Evolutionary conservation across 257 asterid species (phyloP).

Genomic region (Solanum microdontum): DNA sequence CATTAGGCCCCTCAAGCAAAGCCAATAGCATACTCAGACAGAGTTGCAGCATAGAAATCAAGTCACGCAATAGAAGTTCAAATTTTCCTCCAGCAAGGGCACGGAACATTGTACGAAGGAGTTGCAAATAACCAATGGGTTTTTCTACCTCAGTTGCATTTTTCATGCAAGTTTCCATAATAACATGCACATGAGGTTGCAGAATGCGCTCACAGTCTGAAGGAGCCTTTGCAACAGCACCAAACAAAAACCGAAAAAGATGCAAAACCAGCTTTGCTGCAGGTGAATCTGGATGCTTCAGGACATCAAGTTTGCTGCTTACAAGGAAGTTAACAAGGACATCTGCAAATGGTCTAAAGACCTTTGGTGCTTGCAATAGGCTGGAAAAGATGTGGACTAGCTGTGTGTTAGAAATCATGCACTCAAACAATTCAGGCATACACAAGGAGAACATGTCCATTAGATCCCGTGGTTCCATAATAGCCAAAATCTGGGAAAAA

Average conservation of each 20-base stretch:
- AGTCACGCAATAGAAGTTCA: conserved; percentile 82
- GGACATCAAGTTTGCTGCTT: conserved; percentile 89
- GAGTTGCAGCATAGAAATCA: conserved; percentile 78
- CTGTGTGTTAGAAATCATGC: conserved; percentile 95
- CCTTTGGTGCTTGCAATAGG: conserved; percentile 90
- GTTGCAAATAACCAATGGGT: conserved; percentile 90
- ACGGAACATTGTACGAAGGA: conserved; percentile 93
- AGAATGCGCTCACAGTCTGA: conserved; percentile 94
- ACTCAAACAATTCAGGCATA: conserved; percentile 95
- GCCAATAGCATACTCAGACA: conserved; percentile 84
- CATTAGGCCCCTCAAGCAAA: conserved; percentile 97
- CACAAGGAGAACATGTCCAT: conserved; percentile 99
- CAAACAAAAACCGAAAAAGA: conserved; percentile 82
- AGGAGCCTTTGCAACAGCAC: conserved; percentile 91
- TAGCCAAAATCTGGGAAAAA: conserved; percentile 88
- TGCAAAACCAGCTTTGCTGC: conserved; percentile 98
- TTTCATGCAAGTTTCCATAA: conserved; percentile 97
- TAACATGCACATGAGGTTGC: conserved; percentile 89
- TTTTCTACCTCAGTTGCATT: conserved; percentile 80
- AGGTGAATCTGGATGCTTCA: conserved; percentile 96
- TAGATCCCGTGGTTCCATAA: conserved; percentile 95
- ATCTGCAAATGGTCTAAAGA: conserved; percentile 95
- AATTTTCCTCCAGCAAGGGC: conserved; percentile 97
- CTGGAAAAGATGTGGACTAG: conserved; percentile 86
- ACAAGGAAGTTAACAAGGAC: conserved; percentile 94